These are phyloP conservation scores for Fusarium sp. DNA, from an alignment of 2,329 filamentous ascomycete species.

Conservation along the genomic window DNA sequence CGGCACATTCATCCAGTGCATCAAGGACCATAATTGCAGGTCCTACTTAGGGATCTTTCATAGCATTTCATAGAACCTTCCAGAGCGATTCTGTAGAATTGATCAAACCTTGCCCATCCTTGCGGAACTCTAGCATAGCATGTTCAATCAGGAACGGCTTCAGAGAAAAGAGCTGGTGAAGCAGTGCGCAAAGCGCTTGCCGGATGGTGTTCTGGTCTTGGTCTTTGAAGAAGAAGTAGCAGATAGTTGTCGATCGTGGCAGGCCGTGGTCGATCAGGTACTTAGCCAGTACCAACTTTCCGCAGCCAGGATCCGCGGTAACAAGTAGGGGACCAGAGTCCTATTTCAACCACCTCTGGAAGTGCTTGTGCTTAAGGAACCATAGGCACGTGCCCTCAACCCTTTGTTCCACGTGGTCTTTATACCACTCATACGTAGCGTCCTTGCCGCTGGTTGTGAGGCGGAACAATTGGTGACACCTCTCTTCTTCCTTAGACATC, in stretches of 20 bases:
- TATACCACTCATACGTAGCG: not conserved
- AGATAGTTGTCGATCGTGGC: conserved; percentile 44
- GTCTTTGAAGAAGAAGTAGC: conserved; percentile 60
- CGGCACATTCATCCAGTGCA: not conserved
- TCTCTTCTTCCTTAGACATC: not conserved
- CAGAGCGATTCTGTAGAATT: not conserved
- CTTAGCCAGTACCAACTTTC: conserved; percentile 54
- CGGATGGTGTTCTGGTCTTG: conserved; percentile 51
- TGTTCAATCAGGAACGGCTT: conserved; percentile 49
- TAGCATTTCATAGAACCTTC: not conserved
- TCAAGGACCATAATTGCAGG: conserved; percentile 38
- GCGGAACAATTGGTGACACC: not conserved
- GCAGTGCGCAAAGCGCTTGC: conserved; percentile 53
- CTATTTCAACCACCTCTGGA: not conserved
- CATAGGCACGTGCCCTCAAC: not conserved
- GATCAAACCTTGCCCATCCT: conserved; percentile 41
- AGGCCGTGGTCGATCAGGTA: conserved; percentile 19
- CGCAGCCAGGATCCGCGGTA: conserved; percentile 54
- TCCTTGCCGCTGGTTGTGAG: not conserved
- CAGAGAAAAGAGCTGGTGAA: conserved; percentile 54
- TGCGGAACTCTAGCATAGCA: conserved; percentile 43
- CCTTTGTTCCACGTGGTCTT: not conserved
- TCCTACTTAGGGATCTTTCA: conserved; percentile 20
- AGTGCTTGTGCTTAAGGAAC: not conserved
- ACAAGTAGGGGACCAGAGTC: conserved; percentile 50